phyloP scores from a whole-genome alignment of 73 alveolate genomes.

The Paramecium tetraurelia region DNA sequence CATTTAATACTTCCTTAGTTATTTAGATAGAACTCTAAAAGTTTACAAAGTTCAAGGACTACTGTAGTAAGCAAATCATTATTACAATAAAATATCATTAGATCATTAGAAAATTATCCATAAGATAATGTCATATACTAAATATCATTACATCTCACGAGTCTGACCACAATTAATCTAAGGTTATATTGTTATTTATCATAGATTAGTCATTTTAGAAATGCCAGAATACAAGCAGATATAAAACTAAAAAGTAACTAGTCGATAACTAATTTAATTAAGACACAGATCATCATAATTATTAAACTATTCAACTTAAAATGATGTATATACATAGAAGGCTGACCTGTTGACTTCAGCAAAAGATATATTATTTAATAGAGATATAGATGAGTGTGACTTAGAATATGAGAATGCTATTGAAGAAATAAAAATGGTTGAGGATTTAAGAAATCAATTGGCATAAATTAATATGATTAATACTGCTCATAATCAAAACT shows the following conservation, averaged over 20 bases:
- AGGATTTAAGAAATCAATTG: background rate
- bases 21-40: background rate
- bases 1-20: background rate
- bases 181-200: background rate
- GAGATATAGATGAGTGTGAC: background rate
- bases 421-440: constrained; percentile 11
- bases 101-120: background rate
- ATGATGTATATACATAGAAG: background rate
- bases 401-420: background rate
- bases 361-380: background rate
- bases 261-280: background rate
- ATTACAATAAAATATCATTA: background rate
- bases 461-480: background rate
- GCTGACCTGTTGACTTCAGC: background rate
- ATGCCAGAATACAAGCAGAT: background rate
- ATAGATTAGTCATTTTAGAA: constrained; percentile 27
- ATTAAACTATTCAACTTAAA: background rate
- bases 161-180: background rate
- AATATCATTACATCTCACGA: background rate
- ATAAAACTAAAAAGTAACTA: background rate
- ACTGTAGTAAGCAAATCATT: background rate
- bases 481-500: background rate
- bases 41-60: background rate
- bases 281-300: background rate
- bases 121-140: background rate